These are phyloP conservation scores for Russula abietina DNA, from an alignment of 768 basidiomycete species.

Conservation along the genomic window DNA sequence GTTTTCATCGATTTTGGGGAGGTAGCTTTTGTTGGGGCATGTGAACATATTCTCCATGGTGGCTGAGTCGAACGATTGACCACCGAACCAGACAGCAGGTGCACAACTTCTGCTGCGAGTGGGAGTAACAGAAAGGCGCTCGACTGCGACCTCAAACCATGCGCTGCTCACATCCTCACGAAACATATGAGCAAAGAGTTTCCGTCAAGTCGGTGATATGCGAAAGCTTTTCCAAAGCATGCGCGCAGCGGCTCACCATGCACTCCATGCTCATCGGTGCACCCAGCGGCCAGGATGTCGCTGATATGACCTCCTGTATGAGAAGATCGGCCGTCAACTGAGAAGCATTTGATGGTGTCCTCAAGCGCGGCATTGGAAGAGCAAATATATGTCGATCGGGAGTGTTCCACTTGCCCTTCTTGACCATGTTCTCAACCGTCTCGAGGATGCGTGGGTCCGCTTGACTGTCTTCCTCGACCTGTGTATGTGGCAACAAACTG, in stretches of 20 bases:
- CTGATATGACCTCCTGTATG: constrained; percentile 27
- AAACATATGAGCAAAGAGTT: constrained; percentile 27
- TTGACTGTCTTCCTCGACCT: too few relatives aligned
- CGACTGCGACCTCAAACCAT: constrained; percentile 29
- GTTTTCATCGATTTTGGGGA: too few relatives aligned
- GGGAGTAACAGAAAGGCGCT: constrained; percentile 6
- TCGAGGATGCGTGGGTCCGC: too few relatives aligned
- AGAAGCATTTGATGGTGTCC: too few relatives aligned
- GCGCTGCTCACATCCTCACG: constrained; percentile 34
- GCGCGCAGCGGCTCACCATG: constrained; percentile 30
- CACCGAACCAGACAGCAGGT: constrained; percentile 4
- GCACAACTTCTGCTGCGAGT: background rate
- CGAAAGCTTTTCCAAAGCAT: constrained; percentile 30
- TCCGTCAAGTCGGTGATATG: constrained; percentile 30
- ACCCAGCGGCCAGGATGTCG: constrained; percentile 33
- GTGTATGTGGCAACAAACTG: too few relatives aligned
- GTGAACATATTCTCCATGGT: constrained; percentile 25
- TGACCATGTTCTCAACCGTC: too few relatives aligned
- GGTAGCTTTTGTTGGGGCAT: too few relatives aligned
- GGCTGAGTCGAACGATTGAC: constrained; percentile 13
- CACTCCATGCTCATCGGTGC: constrained; percentile 29
- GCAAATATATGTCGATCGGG: too few relatives aligned
- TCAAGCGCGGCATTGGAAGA: too few relatives aligned
- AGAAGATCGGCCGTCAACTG: constrained; percentile 6
- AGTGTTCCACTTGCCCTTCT: too few relatives aligned